Evolutionary conservation across 2,329 filamentous ascomycete species (phyloP), one percentile per base, ranked within the genome.

Genomic region (Emergomyces africanus): DNA sequence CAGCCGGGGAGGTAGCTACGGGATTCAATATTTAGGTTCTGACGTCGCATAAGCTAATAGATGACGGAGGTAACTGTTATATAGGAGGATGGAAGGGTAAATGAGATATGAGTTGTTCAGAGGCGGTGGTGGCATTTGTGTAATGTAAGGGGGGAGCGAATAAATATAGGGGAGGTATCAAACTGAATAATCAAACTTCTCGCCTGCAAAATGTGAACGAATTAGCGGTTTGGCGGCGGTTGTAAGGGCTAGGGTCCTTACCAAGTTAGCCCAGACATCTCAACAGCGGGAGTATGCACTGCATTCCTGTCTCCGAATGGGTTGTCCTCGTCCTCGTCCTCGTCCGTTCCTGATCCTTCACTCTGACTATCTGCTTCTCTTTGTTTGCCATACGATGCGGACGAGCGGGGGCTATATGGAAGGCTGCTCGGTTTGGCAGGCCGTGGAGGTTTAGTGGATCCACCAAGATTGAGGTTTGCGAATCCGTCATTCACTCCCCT

Each of bases 241-340:
- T 25, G 23, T 25, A 14, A 23, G 44, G 12, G 5, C 28, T 14
- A 28, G 44, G 23, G 8, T 28, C 20, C 20, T n/a, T 69, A 74
- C 72, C 71, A 74, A 20, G 68, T 70, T 54, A 66, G 69, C 48
- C 68, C 69, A 6, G 65, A 58, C 30, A 64, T 69, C 55, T 73
- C 72, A 41, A 71, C 48, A 5, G 57, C 63, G 18, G 72, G 69
- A 1, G 72, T 72, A 25, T 63, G 63, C 42, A 75, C 72, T 15
- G 84, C 88, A 69, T 95, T 91, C 48, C 82, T 82, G 70, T 96
- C 90, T 3, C 88, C 89, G 71, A 96, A 96, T 0, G 90, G 90
- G 68, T 95, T 83, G 63, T 94, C 82, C n/a, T 90, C 87, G 49
- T 90, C 86, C n/a, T 88, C 85, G 2, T 82, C 82, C 8, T 79